Evolutionary conservation across 352 stramenopile genomes (phyloP).

Genomic region (Phytophthora pinifolia): DNA sequence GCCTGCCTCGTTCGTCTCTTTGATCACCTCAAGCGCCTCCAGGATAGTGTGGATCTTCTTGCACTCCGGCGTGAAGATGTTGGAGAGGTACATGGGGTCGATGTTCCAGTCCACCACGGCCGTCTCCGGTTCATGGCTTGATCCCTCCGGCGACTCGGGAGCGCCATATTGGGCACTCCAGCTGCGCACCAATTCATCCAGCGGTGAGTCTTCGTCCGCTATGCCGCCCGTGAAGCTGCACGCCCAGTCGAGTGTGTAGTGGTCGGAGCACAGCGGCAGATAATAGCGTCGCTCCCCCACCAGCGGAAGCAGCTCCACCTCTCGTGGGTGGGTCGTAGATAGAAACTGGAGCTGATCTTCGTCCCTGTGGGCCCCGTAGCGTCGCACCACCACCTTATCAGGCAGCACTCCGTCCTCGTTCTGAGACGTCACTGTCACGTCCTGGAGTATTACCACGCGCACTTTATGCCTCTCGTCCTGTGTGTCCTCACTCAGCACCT

Average conservation of each 20-base stretch:
- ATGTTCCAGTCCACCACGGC: constrained; percentile 27
- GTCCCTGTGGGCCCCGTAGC: neutral
- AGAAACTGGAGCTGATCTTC: constrained; percentile 39
- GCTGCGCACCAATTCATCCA: constrained; percentile 29
- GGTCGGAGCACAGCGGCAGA: constrained; percentile 48
- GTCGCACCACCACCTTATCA: constrained; percentile 18
- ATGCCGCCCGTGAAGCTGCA: constrained; percentile 34
- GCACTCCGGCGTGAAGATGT: constrained; percentile 27
- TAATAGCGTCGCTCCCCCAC: constrained; percentile 56
- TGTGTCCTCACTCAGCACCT: constrained; percentile 25
- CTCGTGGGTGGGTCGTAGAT: constrained; percentile 34
- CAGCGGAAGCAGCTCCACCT: constrained; percentile 49
- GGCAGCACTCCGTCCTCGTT: constrained; percentile 6
- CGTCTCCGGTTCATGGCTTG: neutral
- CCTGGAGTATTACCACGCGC: constrained; percentile 24
- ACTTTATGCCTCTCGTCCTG: constrained; percentile 7
- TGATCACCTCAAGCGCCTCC: constrained; percentile 24
- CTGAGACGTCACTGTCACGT: constrained; percentile 7
- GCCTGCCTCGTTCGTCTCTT: constrained; percentile 7
- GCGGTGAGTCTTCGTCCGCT: constrained; percentile 29
- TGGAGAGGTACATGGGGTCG: constrained; percentile 19
- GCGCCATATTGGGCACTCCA: constrained; percentile 12
- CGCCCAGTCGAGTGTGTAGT: constrained; percentile 49
- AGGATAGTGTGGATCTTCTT: constrained; percentile 26
- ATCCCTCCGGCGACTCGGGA: neutral